Percentiles rank a stretch among this genome's conserved stretches.
Conservation (phyloP, 2,329 filamentous ascomycete species). For the Trichoderma cornu-damae region DNA sequence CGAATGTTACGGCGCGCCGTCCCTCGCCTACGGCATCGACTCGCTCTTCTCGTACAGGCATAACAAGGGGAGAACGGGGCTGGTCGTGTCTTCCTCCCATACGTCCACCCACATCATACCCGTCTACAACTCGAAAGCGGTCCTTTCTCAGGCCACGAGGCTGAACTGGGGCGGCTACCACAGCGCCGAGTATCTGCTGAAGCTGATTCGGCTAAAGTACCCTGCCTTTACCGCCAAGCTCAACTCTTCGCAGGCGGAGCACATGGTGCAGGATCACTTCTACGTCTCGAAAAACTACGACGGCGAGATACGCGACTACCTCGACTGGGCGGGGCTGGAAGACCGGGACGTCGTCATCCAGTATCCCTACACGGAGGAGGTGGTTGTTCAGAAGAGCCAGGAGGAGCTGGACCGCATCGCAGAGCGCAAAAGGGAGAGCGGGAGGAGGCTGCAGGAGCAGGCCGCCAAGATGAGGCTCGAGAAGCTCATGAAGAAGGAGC, state of each 20-base stretch:
- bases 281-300: slow-evolving; percentile 85
- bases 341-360: slow-evolving; percentile 86
- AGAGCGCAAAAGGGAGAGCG: slow-evolving; percentile 92
- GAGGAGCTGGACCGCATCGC: slow-evolving; percentile 87
- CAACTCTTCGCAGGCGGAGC: slow-evolving; percentile 78
- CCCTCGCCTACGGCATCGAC: slow-evolving; percentile 89
- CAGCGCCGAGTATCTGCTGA: slow-evolving; percentile 82
- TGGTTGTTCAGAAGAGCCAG: slow-evolving; percentile 85
- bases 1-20: slow-evolving; percentile 88
- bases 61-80: slow-evolving; percentile 79
- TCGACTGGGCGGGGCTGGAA: slow-evolving; percentile 90
- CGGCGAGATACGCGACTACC: slow-evolving; percentile 64
- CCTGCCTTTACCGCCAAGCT: slow-evolving; percentile 82
- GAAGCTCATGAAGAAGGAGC: slow-evolving; percentile 90
- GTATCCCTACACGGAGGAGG: slow-evolving; percentile 87
- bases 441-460: slow-evolving; percentile 85
- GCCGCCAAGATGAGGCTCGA: slow-evolving; percentile 96
- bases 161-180: slow-evolving; percentile 95
- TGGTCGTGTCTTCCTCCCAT: slow-evolving; percentile 88
- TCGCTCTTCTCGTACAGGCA: slow-evolving; percentile 93
- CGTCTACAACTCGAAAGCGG: slow-evolving; percentile 77
- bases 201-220: slow-evolving; percentile 87
- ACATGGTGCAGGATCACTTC: slow-evolving; percentile 82
- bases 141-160: slow-evolving; percentile 78
- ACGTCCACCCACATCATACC: slow-evolving; percentile 94